phyloP scores from a whole-genome alignment of 768 basidiomycete genomes.

The Mycena metata region DNA sequence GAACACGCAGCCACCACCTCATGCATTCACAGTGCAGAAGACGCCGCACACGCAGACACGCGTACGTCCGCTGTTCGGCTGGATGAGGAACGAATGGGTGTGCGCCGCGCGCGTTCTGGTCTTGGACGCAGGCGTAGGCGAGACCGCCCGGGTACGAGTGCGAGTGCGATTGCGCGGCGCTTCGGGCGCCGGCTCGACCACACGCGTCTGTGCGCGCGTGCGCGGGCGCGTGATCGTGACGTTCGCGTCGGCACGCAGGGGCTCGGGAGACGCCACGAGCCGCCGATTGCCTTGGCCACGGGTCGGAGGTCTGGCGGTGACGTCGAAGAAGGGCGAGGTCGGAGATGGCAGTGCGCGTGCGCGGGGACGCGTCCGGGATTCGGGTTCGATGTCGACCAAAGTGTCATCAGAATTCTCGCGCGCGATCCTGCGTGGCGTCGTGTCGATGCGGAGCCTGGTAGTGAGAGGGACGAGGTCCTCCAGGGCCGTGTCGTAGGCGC shows the following conservation, averaged over 20 bases:
- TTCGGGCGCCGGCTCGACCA: background rate
- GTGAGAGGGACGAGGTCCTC: conserved; percentile 21
- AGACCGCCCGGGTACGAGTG: conserved; percentile 11
- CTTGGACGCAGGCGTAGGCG: conserved; percentile 9
- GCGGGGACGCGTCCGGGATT: background rate
- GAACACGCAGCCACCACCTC: background rate
- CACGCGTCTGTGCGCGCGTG: conserved; percentile 15
- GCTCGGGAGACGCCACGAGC: conserved; percentile 8
- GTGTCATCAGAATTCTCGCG: conserved; percentile 31
- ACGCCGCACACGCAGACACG: conserved; percentile 28
- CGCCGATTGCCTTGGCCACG: conserved; percentile 1
- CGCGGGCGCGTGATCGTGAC: conserved; percentile 16
- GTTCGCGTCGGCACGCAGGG: background rate
- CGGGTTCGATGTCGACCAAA: background rate
- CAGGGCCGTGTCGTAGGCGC: conserved; percentile 24
- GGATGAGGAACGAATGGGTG: conserved; percentile 17
- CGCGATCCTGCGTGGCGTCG: background rate
- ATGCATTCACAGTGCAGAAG: background rate
- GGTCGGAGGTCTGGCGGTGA: background rate
- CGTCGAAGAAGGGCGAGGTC: background rate
- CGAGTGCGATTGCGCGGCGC: conserved; percentile 1
- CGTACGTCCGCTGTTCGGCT: background rate
- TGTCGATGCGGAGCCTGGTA: conserved; percentile 12
- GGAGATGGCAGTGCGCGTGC: background rate
- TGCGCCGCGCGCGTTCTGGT: background rate